These are phyloP conservation scores for Periconia sp. DNA, from an alignment of 2,329 filamentous ascomycete genomes.

Conservation along the genomic window DNA sequence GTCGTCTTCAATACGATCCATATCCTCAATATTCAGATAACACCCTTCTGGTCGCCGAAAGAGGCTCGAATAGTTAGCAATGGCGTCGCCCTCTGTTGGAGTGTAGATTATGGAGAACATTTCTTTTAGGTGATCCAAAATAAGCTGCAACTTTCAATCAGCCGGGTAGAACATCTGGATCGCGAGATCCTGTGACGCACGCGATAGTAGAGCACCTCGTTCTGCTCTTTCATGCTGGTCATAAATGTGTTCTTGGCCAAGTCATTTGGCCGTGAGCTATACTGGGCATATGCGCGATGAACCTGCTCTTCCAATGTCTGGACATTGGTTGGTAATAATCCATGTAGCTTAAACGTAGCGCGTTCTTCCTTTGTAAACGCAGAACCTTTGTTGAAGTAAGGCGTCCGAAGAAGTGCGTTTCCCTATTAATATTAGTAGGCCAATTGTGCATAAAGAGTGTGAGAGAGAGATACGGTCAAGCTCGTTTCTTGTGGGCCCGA, in stretches of 20 bases:
- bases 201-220: slow-evolving; percentile 80
- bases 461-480: slow-evolving; percentile 39
- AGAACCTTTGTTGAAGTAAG: slow-evolving; percentile 83
- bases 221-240: slow-evolving; percentile 84
- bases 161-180: too few relatives aligned
- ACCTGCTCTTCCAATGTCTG: slow-evolving; percentile 80
- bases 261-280: slow-evolving; percentile 65
- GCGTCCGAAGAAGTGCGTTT: slow-evolving; percentile 64
- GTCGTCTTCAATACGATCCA: slow-evolving; percentile 68
- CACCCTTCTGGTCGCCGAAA: slow-evolving; percentile 82
- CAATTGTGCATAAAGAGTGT: not conserved
- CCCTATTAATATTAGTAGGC: slow-evolving; percentile 28
- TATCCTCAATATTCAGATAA: slow-evolving; percentile 76
- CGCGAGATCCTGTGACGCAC: slow-evolving; percentile 58
- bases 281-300: slow-evolving; percentile 81
- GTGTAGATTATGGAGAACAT: slow-evolving; percentile 94
- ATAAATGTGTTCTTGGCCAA: slow-evolving; percentile 88
- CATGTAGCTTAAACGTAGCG: slow-evolving; percentile 70
- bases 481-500: slow-evolving; percentile 49
- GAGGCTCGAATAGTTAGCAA: slow-evolving; percentile 79
- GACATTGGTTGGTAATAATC: slow-evolving; percentile 73
- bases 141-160: slow-evolving; percentile 57
- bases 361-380: slow-evolving; percentile 76
- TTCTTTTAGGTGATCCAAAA: slow-evolving; percentile 79
- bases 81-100: slow-evolving; percentile 87